Base-by-base conservation (phyloP, 164 flowering plant genomes). In the Echeveria elegans region DNA sequence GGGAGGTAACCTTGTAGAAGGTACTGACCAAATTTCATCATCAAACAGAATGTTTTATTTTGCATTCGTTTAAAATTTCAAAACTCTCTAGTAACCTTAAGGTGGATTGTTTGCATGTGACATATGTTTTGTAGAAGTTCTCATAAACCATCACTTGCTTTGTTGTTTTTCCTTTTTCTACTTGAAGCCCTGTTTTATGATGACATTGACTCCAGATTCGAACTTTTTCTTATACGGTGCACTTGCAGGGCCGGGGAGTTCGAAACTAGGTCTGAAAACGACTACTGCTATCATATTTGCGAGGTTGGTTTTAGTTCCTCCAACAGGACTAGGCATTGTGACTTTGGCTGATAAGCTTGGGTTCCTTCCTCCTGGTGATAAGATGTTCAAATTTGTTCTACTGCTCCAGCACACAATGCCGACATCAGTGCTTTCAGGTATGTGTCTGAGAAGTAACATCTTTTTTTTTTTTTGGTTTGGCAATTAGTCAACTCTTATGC, bases 371-470 rank as follows among this genome's bases (percentile, higher is more conserved):
- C 68, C 89, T 11, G 90, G 79, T 21, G 97, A 94, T 71, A 89
- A 88, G 79, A 91, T 94, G 97, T 94, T 94, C 70, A 77, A 81
- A 38, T 92, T 94, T 71, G 83, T 94, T 71, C 85, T 87, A 14
- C 96, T 91, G 23, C 92, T 91, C 41, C 99, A 94, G 74, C 92
- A 94, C 71, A 73, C 96, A 30, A 94, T 94, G 99, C 99, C 99
- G 21, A 94, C 99, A 68, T 94, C 99, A 36, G 88, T 94, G 65
- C 96, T 91, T 56, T 77, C 99, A 47, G 95, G 98, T 93, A 80
- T 74, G 7, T 3, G 7, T 34, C 7, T 3, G 37, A 3, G 7
- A 34, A 34, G n/a, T 18, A 11, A 11, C 16, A 43, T 3, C 15
- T 12, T 1, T 15, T 18, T 14, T n/a, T n/a, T n/a, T n/a, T n/a